Evolutionary conservation across 1,284 basidiomycete genomes (phyloP), one percentile per base, ranked within the genome.

Genomic region (Farysia itapuensis): DNA sequence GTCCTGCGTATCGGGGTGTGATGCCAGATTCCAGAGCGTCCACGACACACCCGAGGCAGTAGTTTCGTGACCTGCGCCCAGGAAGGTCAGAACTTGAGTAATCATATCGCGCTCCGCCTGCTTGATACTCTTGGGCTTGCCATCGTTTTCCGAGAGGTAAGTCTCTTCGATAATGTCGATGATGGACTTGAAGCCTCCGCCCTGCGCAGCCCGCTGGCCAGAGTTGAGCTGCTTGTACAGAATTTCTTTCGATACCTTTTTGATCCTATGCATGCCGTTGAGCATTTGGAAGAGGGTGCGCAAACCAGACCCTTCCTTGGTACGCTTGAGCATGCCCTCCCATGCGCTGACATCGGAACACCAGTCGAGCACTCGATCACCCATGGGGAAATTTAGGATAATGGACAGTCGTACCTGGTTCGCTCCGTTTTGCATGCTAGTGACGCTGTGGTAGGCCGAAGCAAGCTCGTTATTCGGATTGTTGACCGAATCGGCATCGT

Each of bases 41-140:
- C 88, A 91, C 4, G 85, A 83, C 1, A 87, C 78, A 1, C 85
- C 84, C 0, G 83, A 84, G 0, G 83, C 83, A 0, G 84, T 86
- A 0, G 89, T 70, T 39, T 72, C 68, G 40, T 72, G 67, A 9
- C 67, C 68, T 2, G 67, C 70, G 1, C 61, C 63, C 14, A 71
- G 35, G 30, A 71, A 67, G n/a, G 67, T 72, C 9, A 70, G 51
- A 26, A 71, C 63, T 30, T 67, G 59, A 9, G 43, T 53, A 28
- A 67, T 54, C 56, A 60, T 61, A 29, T 70, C 49, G 14, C 40
- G 41, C 15, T 65, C 56, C 8, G 67, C 67, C 43, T 64, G 47
- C 33, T 70, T 68, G 32, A 56, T 31, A 4, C 29, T 45, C 19
- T 65, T 58, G 0, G 63, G 41, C 33, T 59, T 67, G 32, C 57